Base-by-base conservation (phyloP, 1,284 basidiomycete species). In the Trichosporon sp. region DNA sequence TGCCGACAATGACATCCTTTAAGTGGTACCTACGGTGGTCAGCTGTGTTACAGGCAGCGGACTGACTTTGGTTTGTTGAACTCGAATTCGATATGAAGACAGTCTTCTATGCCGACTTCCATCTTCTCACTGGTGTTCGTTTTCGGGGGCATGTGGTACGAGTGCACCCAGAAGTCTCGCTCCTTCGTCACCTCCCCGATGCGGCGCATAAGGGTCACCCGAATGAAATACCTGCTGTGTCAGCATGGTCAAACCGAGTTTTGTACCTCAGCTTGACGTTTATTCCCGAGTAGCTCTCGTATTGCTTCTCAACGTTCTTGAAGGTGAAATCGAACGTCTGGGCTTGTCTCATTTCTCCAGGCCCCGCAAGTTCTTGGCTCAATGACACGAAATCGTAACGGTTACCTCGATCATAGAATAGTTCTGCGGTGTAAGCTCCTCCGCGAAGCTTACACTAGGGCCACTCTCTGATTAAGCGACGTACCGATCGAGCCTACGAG, bases 81-180 rank as follows among this genome's bases (percentile, higher is more conserved):
- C 85, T 99, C 96, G 78, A 99, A 98, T 84, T 99, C 96, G 79
- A 99, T 99, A 83, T 99, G 96, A 77, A 98, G 85, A 84, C 96
- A 98, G 81, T 99, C 96, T 82, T 98, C 96, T 74, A 99, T 98
- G 16, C 96, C 96, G 46, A 99, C 97, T 84, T 99, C 96, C 97
- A 99, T 99, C 88, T 97, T 98, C 86, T 98, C 98, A 40, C 93
- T 92, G 81, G 96, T 96, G 85, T 97, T 98, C 77, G 90, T 92
- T 82, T 99, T 97, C 70, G 96, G 95, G 2, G 96, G 96, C 93
- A 98, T 97, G 51, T 96, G 91, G 86, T 93, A 99, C 10, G 93
- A 96, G 83, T 99, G 96, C 1, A 99, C 97, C 96, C 96, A 99
- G 38, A 98, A 83, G 76, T 98, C 96, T 79, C 88, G 90, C 84